Conservation (phyloP, 2,329 filamentous ascomycete genomes). For the Exophiala oligosperma region DNA sequence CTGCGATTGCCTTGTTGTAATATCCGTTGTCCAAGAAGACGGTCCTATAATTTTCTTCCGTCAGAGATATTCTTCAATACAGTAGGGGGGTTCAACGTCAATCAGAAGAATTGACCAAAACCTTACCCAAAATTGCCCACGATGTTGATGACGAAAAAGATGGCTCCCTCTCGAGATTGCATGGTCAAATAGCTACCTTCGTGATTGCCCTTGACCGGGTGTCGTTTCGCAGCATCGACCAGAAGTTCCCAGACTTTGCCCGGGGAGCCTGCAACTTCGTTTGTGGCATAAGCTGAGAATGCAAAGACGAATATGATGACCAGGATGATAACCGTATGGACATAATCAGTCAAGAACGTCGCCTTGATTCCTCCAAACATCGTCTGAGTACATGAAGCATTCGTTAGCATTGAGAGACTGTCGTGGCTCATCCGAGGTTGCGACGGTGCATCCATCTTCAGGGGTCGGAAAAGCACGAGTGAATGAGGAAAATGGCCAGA, state of each 20-base stretch:
- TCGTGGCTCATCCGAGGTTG: not conserved
- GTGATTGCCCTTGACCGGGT: constrained; percentile 78
- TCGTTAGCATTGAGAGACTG: no score
- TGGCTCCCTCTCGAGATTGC: constrained; percentile 74
- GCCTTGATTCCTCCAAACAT: constrained; percentile 73
- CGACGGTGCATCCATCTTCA: not conserved
- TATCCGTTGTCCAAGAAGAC: constrained; percentile 87
- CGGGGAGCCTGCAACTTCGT: constrained; percentile 71
- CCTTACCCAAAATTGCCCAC: constrained; percentile 68
- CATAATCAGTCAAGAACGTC: constrained; percentile 81
- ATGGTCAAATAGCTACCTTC: constrained; percentile 85
- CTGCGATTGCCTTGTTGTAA: constrained; percentile 92
- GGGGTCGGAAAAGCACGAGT: not conserved
- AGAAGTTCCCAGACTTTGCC: constrained; percentile 76
- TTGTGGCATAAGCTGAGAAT: constrained; percentile 77
- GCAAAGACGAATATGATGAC: constrained; percentile 85
- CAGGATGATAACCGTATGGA: constrained; percentile 76
- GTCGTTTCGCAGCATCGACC: constrained; percentile 63
- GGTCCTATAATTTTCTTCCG: constrained; percentile 42
- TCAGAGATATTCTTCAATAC: no score
- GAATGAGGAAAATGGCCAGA: not conserved
- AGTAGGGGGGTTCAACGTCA: not conserved
- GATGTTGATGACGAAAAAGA: constrained; percentile 90
- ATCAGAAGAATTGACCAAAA: no score
- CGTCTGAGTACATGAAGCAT: not conserved